Evolutionary conservation across 2,329 filamentous ascomycete species (phyloP).

Genomic region (Leptographium procerum): DNA sequence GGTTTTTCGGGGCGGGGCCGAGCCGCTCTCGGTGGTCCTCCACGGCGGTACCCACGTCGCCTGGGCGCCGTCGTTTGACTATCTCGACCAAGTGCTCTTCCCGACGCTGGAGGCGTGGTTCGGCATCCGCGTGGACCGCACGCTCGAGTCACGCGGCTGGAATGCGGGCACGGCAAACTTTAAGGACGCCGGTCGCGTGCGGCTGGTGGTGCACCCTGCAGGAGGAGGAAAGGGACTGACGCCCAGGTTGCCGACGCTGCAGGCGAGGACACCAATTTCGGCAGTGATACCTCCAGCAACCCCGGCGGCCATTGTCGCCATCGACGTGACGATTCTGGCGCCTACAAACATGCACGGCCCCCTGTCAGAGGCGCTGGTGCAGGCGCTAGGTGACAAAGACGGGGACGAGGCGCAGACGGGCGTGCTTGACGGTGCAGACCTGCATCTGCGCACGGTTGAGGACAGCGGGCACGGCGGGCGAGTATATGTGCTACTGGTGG

Average conservation of each 20-base stretch:
- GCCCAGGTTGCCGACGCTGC: neutral
- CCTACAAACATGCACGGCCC: constrained; percentile 30
- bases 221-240: neutral
- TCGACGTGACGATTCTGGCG: constrained; percentile 41
- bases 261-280: neutral
- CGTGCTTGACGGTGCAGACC: constrained; percentile 1
- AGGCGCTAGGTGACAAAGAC: constrained; percentile 13
- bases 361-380: constrained; percentile 28
- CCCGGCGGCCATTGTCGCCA: constrained; percentile 21
- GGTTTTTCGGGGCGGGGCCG: constrained; percentile 21
- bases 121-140: constrained; percentile 32
- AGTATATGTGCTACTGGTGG: constrained; percentile 47
- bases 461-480: constrained; percentile 39
- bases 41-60: constrained; percentile 48
- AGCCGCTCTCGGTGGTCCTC: constrained; percentile 35
- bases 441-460: constrained; percentile 35
- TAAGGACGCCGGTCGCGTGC: constrained; percentile 28
- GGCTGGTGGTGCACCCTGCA: constrained; percentile 33
- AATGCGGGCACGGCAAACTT: constrained; percentile 18
- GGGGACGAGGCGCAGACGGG: neutral
- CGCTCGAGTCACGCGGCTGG: constrained; percentile 39
- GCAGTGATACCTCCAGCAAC: too few species aligned
- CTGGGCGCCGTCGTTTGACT: constrained; percentile 49
- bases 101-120: constrained; percentile 41
- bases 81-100: constrained; percentile 49